phyloP scores from a whole-genome alignment of 2,329 filamentous ascomycete genomes.

The Beauveria varroae region DNA sequence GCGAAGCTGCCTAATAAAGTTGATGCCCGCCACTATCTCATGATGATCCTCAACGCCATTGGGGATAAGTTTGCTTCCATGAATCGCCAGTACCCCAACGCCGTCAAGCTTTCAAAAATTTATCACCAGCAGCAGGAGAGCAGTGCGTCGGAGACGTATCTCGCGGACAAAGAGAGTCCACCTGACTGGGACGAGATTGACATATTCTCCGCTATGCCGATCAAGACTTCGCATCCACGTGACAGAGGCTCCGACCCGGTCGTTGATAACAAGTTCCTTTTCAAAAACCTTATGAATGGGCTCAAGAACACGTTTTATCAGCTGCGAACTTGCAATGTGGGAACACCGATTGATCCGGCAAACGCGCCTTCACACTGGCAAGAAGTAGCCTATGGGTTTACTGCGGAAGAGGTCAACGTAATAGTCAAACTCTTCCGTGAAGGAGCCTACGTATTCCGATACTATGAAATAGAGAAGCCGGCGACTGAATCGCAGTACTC shows the following conservation, averaged over 20 bases:
- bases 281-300: conserved; percentile 92
- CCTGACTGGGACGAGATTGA: conserved; percentile 98
- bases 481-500: conserved; percentile 64
- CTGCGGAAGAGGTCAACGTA: conserved; percentile 92
- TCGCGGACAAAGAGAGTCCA: conserved; percentile 70
- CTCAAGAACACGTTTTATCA: conserved; percentile 96
- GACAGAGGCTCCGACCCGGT: conserved; percentile 87
- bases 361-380: conserved; percentile 86
- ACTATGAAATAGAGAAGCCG: conserved; percentile 85
- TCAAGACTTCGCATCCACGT: conserved; percentile 86
- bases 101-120: conserved; percentile 81
- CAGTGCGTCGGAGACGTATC: conserved; percentile 62
- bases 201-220: conserved; percentile 92
- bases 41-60: conserved; percentile 96
- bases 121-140: conserved; percentile 63
- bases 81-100: conserved; percentile 93
- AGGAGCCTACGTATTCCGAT: conserved; percentile 91
- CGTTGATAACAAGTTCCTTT: conserved; percentile 94
- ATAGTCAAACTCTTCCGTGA: conserved; percentile 97
- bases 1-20: conserved; percentile 88
- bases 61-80: conserved; percentile 97
- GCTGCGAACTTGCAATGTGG: conserved; percentile 79
- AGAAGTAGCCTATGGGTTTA: conserved; percentile 93
- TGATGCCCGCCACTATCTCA: conserved; percentile 88
- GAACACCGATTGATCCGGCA: conserved; percentile 61